Evolutionary conservation across 176 grass and related monocot species (phyloP), one percentile per base, ranked within the genome.

Genomic region (Ampelocalamus luodianensis): DNA sequence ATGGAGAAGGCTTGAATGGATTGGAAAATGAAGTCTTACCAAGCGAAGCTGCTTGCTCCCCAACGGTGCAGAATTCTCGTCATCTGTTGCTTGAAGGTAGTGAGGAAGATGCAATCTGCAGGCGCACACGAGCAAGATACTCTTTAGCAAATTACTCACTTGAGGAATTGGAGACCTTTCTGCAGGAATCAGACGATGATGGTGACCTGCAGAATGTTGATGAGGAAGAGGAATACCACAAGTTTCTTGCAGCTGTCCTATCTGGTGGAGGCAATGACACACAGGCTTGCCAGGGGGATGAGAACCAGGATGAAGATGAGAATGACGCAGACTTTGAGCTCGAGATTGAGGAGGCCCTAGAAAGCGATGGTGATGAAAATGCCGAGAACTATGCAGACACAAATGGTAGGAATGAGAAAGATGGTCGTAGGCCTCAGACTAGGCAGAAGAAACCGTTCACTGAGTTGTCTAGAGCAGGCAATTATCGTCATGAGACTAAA

Each of bases 181-280:
- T 95, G 12, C 93, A 95, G 86, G 93, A 95, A 87, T 98, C 96
- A 86, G 96, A 98, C 50, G 89, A 98, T 60, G 95, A 98, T 65
- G 83, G 73, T 42, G 91, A 89, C 32, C 72, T 90, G 46, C 88
- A 89, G 45, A 98, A 95, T 95, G 90, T 95, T 69, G 88, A 95
- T 45, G 96, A 98, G 81, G 91, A 95, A 92, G 90, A 94, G 85
- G 96, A 98, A 77, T 98, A 98, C 49, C 89, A 55, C 48, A 95
- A 92, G 84, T 98, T 98, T 93, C 93, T 98, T 93, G 88, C 93
- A 54, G 88, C 91, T 85, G 93, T 98, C 72, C 82, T 98, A 26
- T 87, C 89, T 70, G 93, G 80, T 77, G 82, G 71, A 88, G 75
- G 55, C 18, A 42, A 77, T 94, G 86, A 72, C 62, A 44, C 68